Evolutionary conservation across 257 asterid species (phyloP).

Genomic region (Solanum tacnaense): DNA sequence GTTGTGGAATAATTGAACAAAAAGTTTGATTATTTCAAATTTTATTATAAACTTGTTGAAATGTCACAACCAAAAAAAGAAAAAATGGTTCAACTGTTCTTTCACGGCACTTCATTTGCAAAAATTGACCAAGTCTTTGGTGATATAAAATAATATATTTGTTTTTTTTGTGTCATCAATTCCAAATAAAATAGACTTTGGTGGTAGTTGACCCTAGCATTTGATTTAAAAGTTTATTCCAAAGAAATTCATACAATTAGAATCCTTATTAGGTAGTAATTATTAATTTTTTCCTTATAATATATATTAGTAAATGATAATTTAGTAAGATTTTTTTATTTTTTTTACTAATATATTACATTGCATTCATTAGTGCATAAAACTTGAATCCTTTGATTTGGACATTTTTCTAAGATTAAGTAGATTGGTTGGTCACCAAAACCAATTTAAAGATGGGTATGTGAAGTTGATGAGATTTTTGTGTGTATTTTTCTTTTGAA

Average conservation of each 20-base stretch:
- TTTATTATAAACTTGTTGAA: neutral
- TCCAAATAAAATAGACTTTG: neutral
- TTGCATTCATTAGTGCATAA: neutral
- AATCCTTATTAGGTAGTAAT: neutral
- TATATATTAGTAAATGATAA: too few relatives aligned
- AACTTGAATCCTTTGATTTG: neutral
- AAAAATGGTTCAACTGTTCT: neutral
- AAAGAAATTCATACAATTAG: neutral
- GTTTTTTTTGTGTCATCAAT: neutral
- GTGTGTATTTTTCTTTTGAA: neutral
- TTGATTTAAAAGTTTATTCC: neutral
- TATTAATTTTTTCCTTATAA: neutral
- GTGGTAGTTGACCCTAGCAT: neutral
- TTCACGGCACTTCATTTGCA: neutral
- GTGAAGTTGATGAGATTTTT: neutral
- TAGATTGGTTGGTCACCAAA: neutral
- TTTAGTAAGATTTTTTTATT: neutral
- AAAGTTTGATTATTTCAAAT: neutral
- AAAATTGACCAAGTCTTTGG: neutral
- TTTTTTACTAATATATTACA: too few relatives aligned
- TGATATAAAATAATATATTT: neutral
- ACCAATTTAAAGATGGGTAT: neutral
- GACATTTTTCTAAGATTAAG: neutral
- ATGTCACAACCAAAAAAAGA: neutral
- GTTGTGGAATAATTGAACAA: neutral